Conservation (phyloP, 139 green algal genomes). For the Microglena sp. region DNA sequence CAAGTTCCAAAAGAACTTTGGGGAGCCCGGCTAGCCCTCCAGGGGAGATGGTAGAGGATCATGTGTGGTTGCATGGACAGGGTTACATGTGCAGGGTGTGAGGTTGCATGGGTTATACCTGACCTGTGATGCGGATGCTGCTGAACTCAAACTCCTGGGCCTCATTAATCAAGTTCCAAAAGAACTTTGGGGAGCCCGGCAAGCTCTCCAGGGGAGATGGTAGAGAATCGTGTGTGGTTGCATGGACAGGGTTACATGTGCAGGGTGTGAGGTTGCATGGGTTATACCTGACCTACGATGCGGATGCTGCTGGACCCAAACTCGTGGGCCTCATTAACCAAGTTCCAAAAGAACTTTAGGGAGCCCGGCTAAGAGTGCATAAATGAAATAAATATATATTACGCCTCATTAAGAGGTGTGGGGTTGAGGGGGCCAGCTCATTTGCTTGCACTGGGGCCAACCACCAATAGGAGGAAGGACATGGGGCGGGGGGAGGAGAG, state of each 20-base stretch:
- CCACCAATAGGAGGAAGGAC: no score
- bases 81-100: not conserved
- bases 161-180: conserved; percentile 54
- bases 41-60: no score
- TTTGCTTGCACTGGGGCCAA: no score
- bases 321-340: conserved; percentile 51
- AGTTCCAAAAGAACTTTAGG: conserved; percentile 68
- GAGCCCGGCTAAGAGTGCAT: conserved; percentile 52
- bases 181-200: conserved; percentile 67
- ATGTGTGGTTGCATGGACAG: no score
- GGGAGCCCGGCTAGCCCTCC: conserved; percentile 48
- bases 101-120: no score
- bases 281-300: conserved; percentile 60
- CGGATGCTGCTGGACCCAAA: conserved; percentile 16
- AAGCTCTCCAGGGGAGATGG: conserved; percentile 32
- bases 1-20: conserved; percentile 66
- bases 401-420: no score
- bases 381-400: no score
- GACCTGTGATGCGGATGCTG: conserved; percentile 37
- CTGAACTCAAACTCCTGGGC: conserved; percentile 35
- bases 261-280: no score
- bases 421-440: no score
- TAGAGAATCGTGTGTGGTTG: no score
- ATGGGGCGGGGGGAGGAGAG: no score
- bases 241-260: no score